Percentiles rank a stretch among this genome's conserved stretches.
Evolutionary conservation across 2,329 filamentous ascomycete species (phyloP).

Genomic region (Microascus cirrosus): DNA sequence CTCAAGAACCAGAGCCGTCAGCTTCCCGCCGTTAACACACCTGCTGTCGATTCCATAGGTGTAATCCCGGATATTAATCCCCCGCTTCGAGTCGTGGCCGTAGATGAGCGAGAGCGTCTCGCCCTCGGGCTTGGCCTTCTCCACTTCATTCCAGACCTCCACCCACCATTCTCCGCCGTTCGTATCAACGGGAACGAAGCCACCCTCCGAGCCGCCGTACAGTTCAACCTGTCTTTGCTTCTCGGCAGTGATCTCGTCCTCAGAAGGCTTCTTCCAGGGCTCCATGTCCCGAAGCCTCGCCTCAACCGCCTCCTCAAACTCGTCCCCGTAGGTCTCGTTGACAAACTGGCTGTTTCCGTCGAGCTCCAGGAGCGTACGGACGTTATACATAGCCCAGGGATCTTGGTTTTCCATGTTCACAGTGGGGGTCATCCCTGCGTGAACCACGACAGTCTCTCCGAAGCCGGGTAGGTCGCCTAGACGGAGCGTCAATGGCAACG

Average conservation of each 20-base stretch:
- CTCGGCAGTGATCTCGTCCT: conserved; percentile 10
- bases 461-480: conserved; percentile 47
- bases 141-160: conserved; percentile 45
- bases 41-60: conserved; percentile 78
- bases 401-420: conserved; percentile 60
- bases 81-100: conserved; percentile 71
- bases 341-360: conserved; percentile 14
- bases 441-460: conserved; percentile 53
- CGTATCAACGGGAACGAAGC: conserved; percentile 21
- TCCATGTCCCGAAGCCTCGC: not conserved
- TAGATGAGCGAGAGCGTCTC: conserved; percentile 57
- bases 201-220: not conserved
- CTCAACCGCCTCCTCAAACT: conserved; percentile 5
- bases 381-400: conserved; percentile 79
- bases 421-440: conserved; percentile 75
- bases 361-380: conserved; percentile 64
- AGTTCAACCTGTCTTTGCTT: conserved; percentile 15
- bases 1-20: conserved; percentile 70
- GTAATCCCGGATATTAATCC: conserved; percentile 51
- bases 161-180: conserved; percentile 55
- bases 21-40: conserved; percentile 62
- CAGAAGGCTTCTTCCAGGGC: not conserved
- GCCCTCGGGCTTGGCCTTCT: conserved; percentile 18
- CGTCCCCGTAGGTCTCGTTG: conserved; percentile 9
- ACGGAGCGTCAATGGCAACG: conserved; percentile 66